A percentile compares a stretch with the other conserved stretches of the same genome.
phyloP scores from a whole-genome alignment of 2,329 filamentous ascomycete genomes.

The Coniella lustricola region DNA sequence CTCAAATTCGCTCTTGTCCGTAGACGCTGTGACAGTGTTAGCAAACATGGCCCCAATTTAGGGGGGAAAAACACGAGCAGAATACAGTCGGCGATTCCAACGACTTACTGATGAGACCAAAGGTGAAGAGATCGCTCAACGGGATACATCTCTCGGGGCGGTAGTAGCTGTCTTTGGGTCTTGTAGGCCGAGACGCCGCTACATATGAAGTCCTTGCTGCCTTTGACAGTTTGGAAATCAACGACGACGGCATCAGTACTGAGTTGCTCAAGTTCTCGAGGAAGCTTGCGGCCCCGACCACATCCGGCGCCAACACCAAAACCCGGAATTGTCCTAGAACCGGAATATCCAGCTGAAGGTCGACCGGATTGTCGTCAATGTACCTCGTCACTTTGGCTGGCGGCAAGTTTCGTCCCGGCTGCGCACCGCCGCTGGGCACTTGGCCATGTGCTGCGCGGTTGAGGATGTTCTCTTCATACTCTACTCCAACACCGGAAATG shows the following conservation, averaged over 20 bases:
- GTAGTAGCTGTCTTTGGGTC: constrained; percentile 57
- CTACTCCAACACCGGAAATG: constrained; percentile 64
- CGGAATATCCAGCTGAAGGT: constrained; percentile 47
- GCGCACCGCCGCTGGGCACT: constrained; percentile 17
- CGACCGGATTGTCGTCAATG: constrained; percentile 47
- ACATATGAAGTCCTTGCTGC: constrained; percentile 56
- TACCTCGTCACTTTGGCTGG: constrained; percentile 43
- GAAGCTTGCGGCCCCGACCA: constrained; percentile 6
- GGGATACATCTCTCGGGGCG: constrained; percentile 62
- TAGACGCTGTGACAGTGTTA: constrained; percentile 12
- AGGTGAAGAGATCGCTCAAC: constrained; percentile 63
- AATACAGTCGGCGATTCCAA: background rate
- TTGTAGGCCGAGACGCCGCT: constrained; percentile 46
- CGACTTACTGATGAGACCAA: constrained; percentile 57
- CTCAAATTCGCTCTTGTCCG: constrained; percentile 52
- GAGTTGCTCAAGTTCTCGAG: constrained; percentile 33
- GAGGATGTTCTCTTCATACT: constrained; percentile 21
- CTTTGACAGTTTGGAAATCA: constrained; percentile 52
- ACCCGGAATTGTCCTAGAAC: constrained; percentile 46
- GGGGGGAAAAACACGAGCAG: background rate
- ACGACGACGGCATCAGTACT: constrained; percentile 42
- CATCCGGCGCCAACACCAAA: constrained; percentile 34
- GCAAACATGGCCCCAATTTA: background rate
- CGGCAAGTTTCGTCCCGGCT: constrained; percentile 29
- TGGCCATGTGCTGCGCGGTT: background rate